Base-by-base conservation (phyloP, 2,329 filamentous ascomycete species). In the Zymoseptoria brevis region DNA sequence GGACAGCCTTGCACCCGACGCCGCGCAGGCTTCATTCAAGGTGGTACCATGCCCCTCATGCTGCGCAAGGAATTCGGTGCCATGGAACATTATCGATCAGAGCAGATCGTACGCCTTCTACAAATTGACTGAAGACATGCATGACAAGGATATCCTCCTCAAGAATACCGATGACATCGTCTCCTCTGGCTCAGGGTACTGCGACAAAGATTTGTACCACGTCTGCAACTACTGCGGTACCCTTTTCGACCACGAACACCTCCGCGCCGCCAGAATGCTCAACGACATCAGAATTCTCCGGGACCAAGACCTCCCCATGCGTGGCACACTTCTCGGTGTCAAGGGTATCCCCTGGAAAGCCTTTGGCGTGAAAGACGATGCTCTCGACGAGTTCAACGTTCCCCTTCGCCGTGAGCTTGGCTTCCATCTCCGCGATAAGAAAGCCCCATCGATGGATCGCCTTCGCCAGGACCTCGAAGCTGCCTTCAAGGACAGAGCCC, bases 301-400 rank as follows among this genome's bases (percentile, higher is more conserved):
- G 3, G 60, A 72, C 2, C 65, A 77, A 3, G 65, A 76, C 13
- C 68, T 74, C 1, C 84, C 87, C 0, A 83, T 92, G 77, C 84
- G 86, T 0, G 87, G 88, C 1, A 90, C 87, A 0, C 70, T 90
- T 4, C 76, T 90, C 7, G 76, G 83, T 8, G 69, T 79, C 0
- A 70, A 73, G 1, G 88, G 87, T 0, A 71, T 75, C 16, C 82
- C 84, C 0, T 69, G 75, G 29, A 55, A 63, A 1, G 64, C 66
- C 6, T 62, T 75, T 1, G 68, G 66, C 1, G 56, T 65, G 8
- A 57, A 59, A 9, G 64, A 72, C 19, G 45, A 63, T 11, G 53
- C 51, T 2, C 55, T 57, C 19, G 57, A 59, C 16, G 8, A 55
- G 4, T 60, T 65, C 0, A 70, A 71, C 49, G 64, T 61, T 2